phyloP scores from a whole-genome alignment of 768 basidiomycete species.

The Boletus speciosus region DNA sequence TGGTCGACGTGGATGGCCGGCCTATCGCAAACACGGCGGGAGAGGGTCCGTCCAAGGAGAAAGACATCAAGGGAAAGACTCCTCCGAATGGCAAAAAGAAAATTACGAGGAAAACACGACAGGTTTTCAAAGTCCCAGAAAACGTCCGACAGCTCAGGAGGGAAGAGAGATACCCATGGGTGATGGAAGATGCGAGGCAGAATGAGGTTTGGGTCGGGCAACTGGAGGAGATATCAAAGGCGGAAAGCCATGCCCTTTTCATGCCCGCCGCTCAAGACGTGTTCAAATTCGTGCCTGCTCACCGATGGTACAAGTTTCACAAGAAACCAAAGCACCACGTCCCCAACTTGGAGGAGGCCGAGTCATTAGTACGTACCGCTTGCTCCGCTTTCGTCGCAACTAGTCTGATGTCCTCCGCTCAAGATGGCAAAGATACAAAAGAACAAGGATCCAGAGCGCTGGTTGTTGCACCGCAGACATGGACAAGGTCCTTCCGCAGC shows the following conservation, averaged over 20 bases:
- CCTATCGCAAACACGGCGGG: constrained; percentile 48
- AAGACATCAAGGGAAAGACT: constrained; percentile 42
- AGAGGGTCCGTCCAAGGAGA: constrained; percentile 31
- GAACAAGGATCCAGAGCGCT: constrained; percentile 73
- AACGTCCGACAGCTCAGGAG: constrained; percentile 71
- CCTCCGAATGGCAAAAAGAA: constrained; percentile 57
- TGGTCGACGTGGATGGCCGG: constrained; percentile 76
- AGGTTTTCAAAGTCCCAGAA: constrained; percentile 79
- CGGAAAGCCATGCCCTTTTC: constrained; percentile 75
- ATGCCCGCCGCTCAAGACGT: constrained; percentile 78
- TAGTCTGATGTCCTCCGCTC: neutral
- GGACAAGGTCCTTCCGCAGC: constrained; percentile 59
- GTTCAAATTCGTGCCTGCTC: constrained; percentile 85
- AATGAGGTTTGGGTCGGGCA: constrained; percentile 78
- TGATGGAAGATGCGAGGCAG: constrained; percentile 75
- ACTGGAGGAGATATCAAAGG: constrained; percentile 72
- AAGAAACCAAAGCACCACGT: constrained; percentile 76
- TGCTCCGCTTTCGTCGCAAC: neutral
- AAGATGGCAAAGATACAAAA: constrained; percentile 50
- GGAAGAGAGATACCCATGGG: constrained; percentile 91
- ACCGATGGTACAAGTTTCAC: constrained; percentile 92
- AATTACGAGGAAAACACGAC: constrained; percentile 79
- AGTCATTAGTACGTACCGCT: constrained; percentile 51
- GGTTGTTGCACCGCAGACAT: constrained; percentile 59
- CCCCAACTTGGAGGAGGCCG: constrained; percentile 64